Base-by-base conservation (phyloP, 768 basidiomycete genomes). In the Leccinum rimulosum region DNA sequence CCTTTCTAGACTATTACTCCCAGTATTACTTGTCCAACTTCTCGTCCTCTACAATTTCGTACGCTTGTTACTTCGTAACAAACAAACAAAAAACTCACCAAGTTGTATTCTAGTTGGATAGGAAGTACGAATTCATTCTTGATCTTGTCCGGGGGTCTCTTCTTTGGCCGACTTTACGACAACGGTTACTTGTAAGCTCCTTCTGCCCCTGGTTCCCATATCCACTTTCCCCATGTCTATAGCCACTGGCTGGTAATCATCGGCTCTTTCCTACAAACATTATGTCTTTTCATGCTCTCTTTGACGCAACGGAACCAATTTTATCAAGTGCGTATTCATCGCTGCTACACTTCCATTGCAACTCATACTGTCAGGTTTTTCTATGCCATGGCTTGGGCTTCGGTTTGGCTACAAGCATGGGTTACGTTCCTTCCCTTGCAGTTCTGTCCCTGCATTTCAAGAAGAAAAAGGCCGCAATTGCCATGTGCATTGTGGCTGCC, bases 111-210 rank as follows among this genome's bases (percentile, higher is more conserved):
- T 57, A 76, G 74, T 6, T 79, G 74, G 75, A 79, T 85, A 61
- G 83, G 83, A 27, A 81, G 82, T 52, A 71, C 77, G 4, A 80
- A 83, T 56, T 63, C 81, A 2, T 76, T 80, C 50, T 64, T 84
- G 15, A 65, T 77, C 6, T 62, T 83, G 19, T 75, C 77, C 0
- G 72, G 74, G 36, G 81, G 82, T 1, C 67, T 82, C 30, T 63
- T 83, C 48, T 74, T 78, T 17, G 83, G 84, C 4, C 74, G 76
- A n/a, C 73, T 78, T 5, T 80, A 80, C 61, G 84, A 84, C 55
- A 73, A 68, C 11, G 84, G 83, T 36, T 79, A 81, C 68, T 83
- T 82, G 79, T 79, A 61, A 25, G 77, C 56, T 15, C 33, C 17
- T 14, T 6, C 38, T 40, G 6, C 7, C 2, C 28, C 14, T 19